These are phyloP conservation scores for Iris macrosiphon DNA, from an alignment of 106 monocot species.

Conservation along the genomic window DNA sequence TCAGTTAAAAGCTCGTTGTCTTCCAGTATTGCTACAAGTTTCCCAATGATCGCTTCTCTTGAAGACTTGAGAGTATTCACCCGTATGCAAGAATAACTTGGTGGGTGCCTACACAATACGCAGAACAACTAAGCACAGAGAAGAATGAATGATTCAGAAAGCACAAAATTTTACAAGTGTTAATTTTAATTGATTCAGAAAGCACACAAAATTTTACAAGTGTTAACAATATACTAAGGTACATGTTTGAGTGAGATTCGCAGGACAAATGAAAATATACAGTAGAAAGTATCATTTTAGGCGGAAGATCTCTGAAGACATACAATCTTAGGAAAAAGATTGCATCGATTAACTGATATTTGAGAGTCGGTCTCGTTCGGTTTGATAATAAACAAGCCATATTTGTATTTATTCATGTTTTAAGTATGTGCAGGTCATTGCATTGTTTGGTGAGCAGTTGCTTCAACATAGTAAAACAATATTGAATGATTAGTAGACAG, in stretches of 20 bases:
- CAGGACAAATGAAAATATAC: no score
- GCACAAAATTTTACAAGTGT: neutral
- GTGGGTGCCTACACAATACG: slow-evolving; percentile 55
- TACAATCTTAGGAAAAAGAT: neutral
- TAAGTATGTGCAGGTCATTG: no score
- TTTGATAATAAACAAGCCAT: no score
- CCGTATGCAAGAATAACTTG: slow-evolving; percentile 85
- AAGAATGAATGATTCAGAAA: neutral
- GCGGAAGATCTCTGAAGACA: neutral
- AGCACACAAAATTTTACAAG: neutral
- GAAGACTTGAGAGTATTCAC: slow-evolving; percentile 74
- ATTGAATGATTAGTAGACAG: no score
- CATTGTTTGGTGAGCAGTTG: no score
- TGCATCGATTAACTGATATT: no score
- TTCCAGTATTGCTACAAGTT: slow-evolving; percentile 34
- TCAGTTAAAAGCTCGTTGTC: slow-evolving; percentile 8
- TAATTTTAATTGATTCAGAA: no score
- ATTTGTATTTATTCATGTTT: no score
- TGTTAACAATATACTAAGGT: neutral
- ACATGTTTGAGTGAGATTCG: neutral
- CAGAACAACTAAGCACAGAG: neutral
- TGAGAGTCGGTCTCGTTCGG: no score
- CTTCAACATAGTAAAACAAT: no score
- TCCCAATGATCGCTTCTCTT: slow-evolving; percentile 42
- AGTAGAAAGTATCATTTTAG: neutral